Base-by-base conservation (phyloP, 2,329 filamentous ascomycete genomes). In the Exophiala dermatitidis region DNA sequence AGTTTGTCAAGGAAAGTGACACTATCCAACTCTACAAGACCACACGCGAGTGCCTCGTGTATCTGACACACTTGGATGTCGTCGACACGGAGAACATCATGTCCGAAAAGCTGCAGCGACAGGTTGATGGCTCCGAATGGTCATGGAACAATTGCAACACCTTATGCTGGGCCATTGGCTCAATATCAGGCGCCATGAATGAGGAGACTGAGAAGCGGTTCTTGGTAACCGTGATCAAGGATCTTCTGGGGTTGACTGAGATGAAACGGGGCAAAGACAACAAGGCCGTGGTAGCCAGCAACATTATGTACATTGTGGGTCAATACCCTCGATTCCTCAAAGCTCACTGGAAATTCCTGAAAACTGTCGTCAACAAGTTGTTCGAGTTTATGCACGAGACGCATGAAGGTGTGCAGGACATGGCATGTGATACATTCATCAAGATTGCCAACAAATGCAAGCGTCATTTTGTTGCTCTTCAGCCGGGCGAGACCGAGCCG, bases 311-410 rank as follows among this genome's bases (percentile, higher is more conserved):
- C 70, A 98, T 98, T 73, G 93, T 98, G 57, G 93, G 93, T 54
- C 93, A 98, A 68, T 98, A 98, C 68, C 93, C 93, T 36, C 88
- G 93, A 19, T 98, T 98, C 75, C 76, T 98, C 65, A 98, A 98
- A 76, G 93, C 93, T 1, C 93, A 98, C 71, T 98, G 93, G 93
- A 98, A 98, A 71, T 98, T 98, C 74, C 77, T 98, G 52, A 98
- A 98, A 82, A 98, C 93, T 2, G 93, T 98, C 12, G 93, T 98
- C 66, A 98, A 98, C 75, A 98, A 98, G 76, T 80, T 98, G 3
- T 98, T 98, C 66, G 93, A 98, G 74, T 98, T 98, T 68, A 98
- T 98, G 93, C 93, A 98, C 70, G 93, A 98, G 72, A 97, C 93
- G 1, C 93, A 98, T 66, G 93, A 98, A 76, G 93, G 88, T 76